Percentiles rank a stretch among this genome's conserved stretches.
These are phyloP conservation scores for Mrakia hoshinonis DNA, from an alignment of 768 basidiomycete species.

Conservation along the genomic window DNA sequence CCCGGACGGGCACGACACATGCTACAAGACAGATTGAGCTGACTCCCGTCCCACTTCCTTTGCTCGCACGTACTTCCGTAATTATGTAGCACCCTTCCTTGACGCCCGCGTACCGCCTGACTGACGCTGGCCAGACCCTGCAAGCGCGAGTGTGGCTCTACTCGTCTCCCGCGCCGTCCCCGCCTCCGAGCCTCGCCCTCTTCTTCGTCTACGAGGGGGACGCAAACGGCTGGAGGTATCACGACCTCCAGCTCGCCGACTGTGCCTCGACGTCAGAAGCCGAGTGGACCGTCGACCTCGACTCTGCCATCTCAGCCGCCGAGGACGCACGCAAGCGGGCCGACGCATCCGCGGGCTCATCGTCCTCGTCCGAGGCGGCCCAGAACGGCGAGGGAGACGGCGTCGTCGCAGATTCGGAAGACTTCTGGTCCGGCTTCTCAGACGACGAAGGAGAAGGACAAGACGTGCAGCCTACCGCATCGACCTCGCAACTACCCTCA, in stretches of 20 bases:
- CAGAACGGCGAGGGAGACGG: slow-evolving; percentile 14
- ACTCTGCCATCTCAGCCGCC: not conserved
- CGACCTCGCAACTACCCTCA: not conserved
- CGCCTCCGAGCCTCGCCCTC: slow-evolving; percentile 6
- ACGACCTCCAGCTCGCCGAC: not conserved
- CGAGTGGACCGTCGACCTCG: not conserved
- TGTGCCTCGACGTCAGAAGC: not conserved
- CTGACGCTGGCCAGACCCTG: slow-evolving; percentile 17
- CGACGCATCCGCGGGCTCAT: not conserved
- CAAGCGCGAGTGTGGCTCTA: slow-evolving; percentile 19
- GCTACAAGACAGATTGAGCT: not conserved
- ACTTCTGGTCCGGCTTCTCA: slow-evolving; percentile 13
- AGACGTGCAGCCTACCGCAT: not conserved
- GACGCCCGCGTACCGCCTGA: slow-evolving; percentile 6
- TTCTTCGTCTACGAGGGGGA: slow-evolving; percentile 16
- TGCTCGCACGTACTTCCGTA: not conserved
- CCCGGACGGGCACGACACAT: no score
- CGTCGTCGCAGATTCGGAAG: not conserved
- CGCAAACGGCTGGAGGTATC: slow-evolving; percentile 14
- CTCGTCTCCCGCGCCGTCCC: not conserved
- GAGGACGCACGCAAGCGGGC: not conserved
- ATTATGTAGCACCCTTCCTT: slow-evolving; percentile 21
- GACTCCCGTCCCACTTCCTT: not conserved
- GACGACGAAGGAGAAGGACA: not conserved
- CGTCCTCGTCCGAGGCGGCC: not conserved